Conservation (phyloP, 1,284 basidiomycete species). For the Pterulicium gracile region DNA sequence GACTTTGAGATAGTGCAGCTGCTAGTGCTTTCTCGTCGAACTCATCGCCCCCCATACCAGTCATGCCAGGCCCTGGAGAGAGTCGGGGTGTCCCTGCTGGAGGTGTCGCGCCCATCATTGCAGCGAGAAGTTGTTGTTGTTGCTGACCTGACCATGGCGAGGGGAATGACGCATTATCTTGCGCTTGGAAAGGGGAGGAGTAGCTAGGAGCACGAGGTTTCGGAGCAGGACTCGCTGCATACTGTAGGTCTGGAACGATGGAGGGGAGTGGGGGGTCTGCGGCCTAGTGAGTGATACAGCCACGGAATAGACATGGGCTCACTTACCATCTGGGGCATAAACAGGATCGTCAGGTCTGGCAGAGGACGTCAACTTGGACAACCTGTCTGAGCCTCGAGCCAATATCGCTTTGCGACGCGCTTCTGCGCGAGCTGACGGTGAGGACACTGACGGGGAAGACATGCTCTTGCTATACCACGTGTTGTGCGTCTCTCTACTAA, state of each 20-base stretch:
- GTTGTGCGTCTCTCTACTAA: too few relatives aligned
- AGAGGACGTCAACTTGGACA: slow-evolving; percentile 63
- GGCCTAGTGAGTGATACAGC: background rate
- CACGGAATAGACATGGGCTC: background rate
- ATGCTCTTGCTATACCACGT: too few relatives aligned
- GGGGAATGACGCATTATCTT: background rate
- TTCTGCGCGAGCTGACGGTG: slow-evolving; percentile 53
- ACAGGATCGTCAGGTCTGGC: slow-evolving; percentile 62
- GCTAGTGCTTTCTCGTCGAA: background rate
- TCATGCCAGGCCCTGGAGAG: slow-evolving; percentile 22
- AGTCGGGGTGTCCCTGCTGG: slow-evolving; percentile 1
- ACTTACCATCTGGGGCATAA: slow-evolving; percentile 45
- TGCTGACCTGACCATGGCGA: slow-evolving; percentile 2
- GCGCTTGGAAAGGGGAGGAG: background rate
- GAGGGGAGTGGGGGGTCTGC: background rate
- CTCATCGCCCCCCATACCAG: background rate
- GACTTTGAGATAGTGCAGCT: background rate
- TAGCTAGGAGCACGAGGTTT: background rate
- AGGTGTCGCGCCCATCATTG: slow-evolving; percentile 13
- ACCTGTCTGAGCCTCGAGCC: slow-evolving; percentile 53
- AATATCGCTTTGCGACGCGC: slow-evolving; percentile 68
- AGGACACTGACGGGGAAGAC: too few relatives aligned
- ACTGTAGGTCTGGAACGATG: background rate
- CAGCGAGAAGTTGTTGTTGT: slow-evolving; percentile 15
- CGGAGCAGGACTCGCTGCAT: background rate